A percentile compares a stretch with the other conserved stretches of the same genome.
These are phyloP conservation scores for Ascochyta pisi DNA, from an alignment of 2,329 filamentous ascomycete genomes.

Conservation along the genomic window DNA sequence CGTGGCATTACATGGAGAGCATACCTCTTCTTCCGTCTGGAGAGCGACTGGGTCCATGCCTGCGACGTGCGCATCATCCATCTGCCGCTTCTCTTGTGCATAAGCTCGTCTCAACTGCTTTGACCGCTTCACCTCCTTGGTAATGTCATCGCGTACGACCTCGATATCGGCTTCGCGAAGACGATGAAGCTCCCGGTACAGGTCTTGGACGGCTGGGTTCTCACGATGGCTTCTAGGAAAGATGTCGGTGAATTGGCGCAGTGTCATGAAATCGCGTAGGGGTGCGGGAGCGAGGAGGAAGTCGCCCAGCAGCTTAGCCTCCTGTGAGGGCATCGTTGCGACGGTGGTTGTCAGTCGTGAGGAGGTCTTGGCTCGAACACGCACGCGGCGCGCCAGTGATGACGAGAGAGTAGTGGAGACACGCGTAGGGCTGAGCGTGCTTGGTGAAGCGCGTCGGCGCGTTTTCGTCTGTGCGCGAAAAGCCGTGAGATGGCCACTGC, in stretches of 20 bases:
- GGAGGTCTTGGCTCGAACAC: background rate
- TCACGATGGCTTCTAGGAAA: constrained; percentile 73
- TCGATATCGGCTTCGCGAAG: constrained; percentile 75
- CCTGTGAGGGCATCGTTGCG: constrained; percentile 70
- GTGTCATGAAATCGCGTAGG: constrained; percentile 74
- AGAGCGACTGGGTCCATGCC: constrained; percentile 66
- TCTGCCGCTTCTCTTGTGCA: constrained; percentile 59
- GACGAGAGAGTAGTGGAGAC: constrained; percentile 10
- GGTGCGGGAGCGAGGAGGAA: constrained; percentile 80
- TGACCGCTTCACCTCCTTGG: constrained; percentile 68
- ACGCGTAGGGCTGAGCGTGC: constrained; percentile 16
- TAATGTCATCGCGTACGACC: constrained; percentile 69
- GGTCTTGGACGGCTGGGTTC: constrained; percentile 69
- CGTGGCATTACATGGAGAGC: background rate
- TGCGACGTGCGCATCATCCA: constrained; percentile 61
- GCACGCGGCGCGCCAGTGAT: constrained; percentile 25
- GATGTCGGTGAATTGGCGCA: constrained; percentile 76
- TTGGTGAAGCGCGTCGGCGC: constrained; percentile 29
- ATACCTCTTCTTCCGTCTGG: constrained; percentile 59
- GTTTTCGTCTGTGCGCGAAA: constrained; percentile 33
- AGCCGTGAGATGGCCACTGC: constrained; percentile 16
- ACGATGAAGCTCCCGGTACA: constrained; percentile 82
- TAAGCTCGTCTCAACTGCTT: constrained; percentile 65
- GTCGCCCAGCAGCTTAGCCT: constrained; percentile 75
- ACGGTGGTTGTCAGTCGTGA: constrained; percentile 1